Percentiles rank a stretch among this genome's conserved stretches.
phyloP scores from a whole-genome alignment of 441 rosid species.

The Metrosideros polymorpha region DNA sequence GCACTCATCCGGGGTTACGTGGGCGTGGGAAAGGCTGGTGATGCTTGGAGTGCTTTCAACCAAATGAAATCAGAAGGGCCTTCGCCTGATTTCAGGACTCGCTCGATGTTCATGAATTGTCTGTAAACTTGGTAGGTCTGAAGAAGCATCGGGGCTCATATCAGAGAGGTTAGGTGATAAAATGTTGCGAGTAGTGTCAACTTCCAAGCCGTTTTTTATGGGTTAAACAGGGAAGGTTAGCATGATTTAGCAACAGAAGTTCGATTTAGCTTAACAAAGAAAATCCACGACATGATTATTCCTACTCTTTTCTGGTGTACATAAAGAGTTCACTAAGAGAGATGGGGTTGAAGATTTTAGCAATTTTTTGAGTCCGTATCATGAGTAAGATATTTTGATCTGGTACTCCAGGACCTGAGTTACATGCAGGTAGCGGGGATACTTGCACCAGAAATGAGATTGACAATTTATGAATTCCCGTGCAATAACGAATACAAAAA shows the following conservation, averaged over 20 bases:
- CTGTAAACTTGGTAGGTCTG: constrained; percentile 43
- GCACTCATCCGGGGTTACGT: constrained; percentile 51
- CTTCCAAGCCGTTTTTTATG: constrained; percentile 47
- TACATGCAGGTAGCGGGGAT: not conserved
- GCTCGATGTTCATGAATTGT: constrained; percentile 43
- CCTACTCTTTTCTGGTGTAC: not conserved
- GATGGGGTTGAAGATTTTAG: not conserved
- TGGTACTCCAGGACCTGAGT: not conserved
- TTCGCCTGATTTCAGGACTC: constrained; percentile 60
- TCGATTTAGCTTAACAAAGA: constrained; percentile 28
- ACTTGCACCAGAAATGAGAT: not conserved
- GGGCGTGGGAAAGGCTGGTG: constrained; percentile 29
- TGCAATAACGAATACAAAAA: not conserved
- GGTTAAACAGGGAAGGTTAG: constrained; percentile 70
- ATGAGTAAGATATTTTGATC: not conserved
- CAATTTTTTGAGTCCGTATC: not conserved
- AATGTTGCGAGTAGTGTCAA: constrained; percentile 52
- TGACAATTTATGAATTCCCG: not conserved
- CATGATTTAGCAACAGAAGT: constrained; percentile 50
- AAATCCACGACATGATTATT: constrained; percentile 20
- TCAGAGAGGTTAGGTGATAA: constrained; percentile 49
- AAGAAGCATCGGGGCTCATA: constrained; percentile 53
- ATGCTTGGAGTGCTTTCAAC: constrained; percentile 45
- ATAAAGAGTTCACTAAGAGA: not conserved
- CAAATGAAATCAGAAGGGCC: constrained; percentile 38